Evolutionary conservation across 139 green algal species (phyloP), one percentile per base, ranked within the genome.

Genomic region (Chlorokybus atmophyticus): DNA sequence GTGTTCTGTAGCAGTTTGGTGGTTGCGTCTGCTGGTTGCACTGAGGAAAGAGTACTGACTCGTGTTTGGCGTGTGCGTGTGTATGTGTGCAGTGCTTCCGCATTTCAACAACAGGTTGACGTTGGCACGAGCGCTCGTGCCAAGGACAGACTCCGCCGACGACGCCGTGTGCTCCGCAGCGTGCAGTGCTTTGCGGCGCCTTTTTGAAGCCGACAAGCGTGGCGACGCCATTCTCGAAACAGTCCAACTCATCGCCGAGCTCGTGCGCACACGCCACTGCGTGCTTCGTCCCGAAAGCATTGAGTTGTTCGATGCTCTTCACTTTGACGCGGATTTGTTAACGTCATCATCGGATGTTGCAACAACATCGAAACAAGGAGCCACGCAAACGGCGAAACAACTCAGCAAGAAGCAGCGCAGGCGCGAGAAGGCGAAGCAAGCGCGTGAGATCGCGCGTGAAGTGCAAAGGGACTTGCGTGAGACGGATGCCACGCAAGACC

Each of bases 211-310:
- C 25, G 10, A 19, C 4, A 24, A 67, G n/a, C 32, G 66, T 2
- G 69, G 69, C 4, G 60, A 70, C 0, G 39, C 70, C 4, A 60
- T 53, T 14, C 60, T 84, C 29, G 75, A 85, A 55, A 81, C 76
- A 14, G 75, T 90, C 62, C 84, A 95, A 79, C 79, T 95, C 42
- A 67, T 94, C 30, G 87, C 87, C 3, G 87, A 95, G 55, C 65
- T 95, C 27, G 79, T 94, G 40, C 71, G 67, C 44, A 50, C 39
- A 24, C 51, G 55, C 58, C 81, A 79, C 55, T 92, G 83, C 52
- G 28, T 39, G 8, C 67, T 42, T 35, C 66, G 55, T 0, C 72
- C 79, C 2, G 42, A 78, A 25, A 65, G 83, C 31, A 14, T 64
- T 21, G 17, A 21, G 49, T 25, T n/a, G 25, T 24, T 65, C 14